Evolutionary conservation across 176 grass and related monocot genomes (phyloP), one percentile per base, ranked within the genome.

Genomic region (Dendrocalamus sinicus): DNA sequence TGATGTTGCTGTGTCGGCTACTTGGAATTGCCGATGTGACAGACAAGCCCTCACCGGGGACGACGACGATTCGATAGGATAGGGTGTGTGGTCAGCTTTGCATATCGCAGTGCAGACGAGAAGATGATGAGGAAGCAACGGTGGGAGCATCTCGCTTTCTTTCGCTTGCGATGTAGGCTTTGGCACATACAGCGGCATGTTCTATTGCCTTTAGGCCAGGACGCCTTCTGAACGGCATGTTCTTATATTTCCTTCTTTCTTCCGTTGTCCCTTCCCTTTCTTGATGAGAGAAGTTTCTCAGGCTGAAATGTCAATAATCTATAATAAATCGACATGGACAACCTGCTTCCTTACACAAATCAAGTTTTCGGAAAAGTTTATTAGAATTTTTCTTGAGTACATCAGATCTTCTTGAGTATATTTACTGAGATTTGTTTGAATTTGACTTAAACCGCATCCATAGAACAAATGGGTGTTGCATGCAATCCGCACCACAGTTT

Each of bases 121-220:
- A 15, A 48, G 23, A 15, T 8, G 60, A 28, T 2, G 3, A 17
- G 71, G 57, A 66, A 35, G 48, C 70, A 67, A 45, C 24, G 52
- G n/a, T 7, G 14, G 32, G 35, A 14, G 68, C 77, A 71, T 40
- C 51, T 72, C 43, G 11, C 76, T 75, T 85, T 89, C 81, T 10
- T 55, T 75, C 15, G 75, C 39, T 73, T 72, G 40, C 43, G 37
- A 20, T 68, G 82, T 58, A 37, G 68, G 32, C 61, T 76, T 81
- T 69, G 70, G 30, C 22, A 15, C 70, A 28, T 37, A 22, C 41
- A 6, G 50, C 77, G 50, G 64, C 88, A 81, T 26, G 76, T 76
- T 24, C 88, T 39, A 40, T 22, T 68, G 70, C 70, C 77, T 81
- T 81, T 81, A 43, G 68, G 23, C 14, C 24, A 54, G 53, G 80